Base-by-base conservation (phyloP, 169 alveolate species). In the Cryptosporidium canis region DNA sequence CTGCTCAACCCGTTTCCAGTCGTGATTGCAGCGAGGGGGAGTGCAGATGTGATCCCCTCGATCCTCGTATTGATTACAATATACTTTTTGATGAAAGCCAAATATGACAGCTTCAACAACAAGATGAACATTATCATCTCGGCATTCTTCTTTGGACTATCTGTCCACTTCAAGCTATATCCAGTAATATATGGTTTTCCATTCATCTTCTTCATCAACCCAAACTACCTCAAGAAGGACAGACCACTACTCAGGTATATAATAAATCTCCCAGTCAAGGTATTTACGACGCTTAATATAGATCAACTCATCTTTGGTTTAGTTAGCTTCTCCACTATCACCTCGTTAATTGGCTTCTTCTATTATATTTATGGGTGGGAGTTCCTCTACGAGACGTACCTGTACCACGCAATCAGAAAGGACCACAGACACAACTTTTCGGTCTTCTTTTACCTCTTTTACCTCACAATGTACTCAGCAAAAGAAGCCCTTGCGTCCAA, bases 381-480 rank as follows among this genome's bases (percentile, higher is more conserved):
- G 48, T 96, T 96, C 92, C 77, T 97, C 18, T 96, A 95, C 85
- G 98, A 98, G 94, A 92, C 99, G 35, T 97, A 96, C 90, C 91
- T 98, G 18, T 97, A 97, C 91, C 99, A 98, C 87, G 92, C 97
- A 67, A 91, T 94, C 56, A 94, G 99, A 83, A 94, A 95, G 83
- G 99, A 98, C 90, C 97, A 96, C 93, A 92, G 99, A 24, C 99
- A 98, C 91, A 98, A 98, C 92, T 97, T 96, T 91, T 97, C 99
- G 2, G 94, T 96, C 47, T 97, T 95, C 94, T 98, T 96, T 93
- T 97, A 98, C 90, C 83, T 93, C 70, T 96, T 97, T 85, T 98
- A 98, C 93, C 92, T 94, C 44, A 91, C 93, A 41, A 91, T 92
- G 94, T 90, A 82, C 85, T 85, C 87, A 55, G 72, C 64, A 37